phyloP scores from a whole-genome alignment of 345 rosid genomes.

The Ceriops zippeliana region DNA sequence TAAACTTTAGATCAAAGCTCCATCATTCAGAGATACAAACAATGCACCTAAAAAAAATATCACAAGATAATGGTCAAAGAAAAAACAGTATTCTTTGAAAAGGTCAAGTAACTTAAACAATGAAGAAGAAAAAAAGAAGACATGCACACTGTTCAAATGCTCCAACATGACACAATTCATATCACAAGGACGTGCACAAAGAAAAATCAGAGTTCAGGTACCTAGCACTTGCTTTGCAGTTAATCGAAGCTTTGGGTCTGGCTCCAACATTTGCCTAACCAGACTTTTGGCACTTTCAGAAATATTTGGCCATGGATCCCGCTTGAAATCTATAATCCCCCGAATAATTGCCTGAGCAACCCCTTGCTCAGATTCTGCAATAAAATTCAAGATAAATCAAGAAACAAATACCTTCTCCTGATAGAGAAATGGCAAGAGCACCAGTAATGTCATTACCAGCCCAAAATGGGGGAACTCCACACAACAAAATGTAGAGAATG shows the following conservation, averaged over 20 bases:
- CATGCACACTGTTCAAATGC: background rate
- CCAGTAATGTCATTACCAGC: conserved; percentile 55
- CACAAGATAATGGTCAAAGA: too few relatives aligned
- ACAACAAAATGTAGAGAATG: conserved; percentile 84
- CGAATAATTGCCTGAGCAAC: conserved; percentile 99
- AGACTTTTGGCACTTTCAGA: conserved; percentile 89
- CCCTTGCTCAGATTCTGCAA: conserved; percentile 97
- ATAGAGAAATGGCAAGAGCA: conserved; percentile 6
- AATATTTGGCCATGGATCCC: conserved; percentile 99
- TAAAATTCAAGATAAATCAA: background rate
- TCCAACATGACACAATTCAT: background rate
- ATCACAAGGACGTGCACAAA: background rate
- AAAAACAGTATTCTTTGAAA: too few relatives aligned
- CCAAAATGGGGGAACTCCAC: conserved; percentile 99
- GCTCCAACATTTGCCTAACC: conserved; percentile 96
- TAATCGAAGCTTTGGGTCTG: conserved; percentile 88
- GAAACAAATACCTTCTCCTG: background rate
- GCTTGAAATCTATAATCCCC: conserved; percentile 89
- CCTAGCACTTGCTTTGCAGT: conserved; percentile 98
- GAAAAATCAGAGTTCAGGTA: conserved; percentile 25
- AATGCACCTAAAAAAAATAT: too few relatives aligned
- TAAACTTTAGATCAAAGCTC: too few relatives aligned
- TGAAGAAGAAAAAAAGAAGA: background rate
- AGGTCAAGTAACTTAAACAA: background rate
- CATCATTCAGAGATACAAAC: too few relatives aligned